Conservation (phyloP, 1,284 basidiomycete species). For the Taiwanofungus camphoratus region DNA sequence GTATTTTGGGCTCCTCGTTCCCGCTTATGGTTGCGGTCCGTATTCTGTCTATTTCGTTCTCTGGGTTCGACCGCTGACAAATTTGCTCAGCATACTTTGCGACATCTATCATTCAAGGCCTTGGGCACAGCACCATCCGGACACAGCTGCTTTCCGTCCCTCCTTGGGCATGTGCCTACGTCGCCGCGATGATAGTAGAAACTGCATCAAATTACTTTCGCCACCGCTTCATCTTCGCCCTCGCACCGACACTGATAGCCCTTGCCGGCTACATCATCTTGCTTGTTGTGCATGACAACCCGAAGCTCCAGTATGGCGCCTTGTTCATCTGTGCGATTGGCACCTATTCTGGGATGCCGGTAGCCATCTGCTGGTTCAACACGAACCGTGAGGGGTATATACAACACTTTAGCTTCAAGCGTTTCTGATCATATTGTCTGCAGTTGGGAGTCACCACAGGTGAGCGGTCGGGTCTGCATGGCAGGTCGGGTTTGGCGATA, state of each 20-base stretch:
- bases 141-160: conserved; percentile 52
- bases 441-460: conserved; percentile 26
- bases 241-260: conserved; percentile 19
- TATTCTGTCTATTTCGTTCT: too few relatives aligned
- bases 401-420: too few relatives aligned
- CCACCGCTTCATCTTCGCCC: conserved; percentile 25
- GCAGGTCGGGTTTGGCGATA: conserved; percentile 28
- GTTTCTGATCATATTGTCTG: too few relatives aligned
- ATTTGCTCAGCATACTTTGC: conserved; percentile 24
- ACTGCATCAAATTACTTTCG: conserved; percentile 21
- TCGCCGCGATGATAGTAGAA: conserved; percentile 26
- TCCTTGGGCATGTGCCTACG: conserved; percentile 34
- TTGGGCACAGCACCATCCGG: conserved; percentile 38
- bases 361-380: conserved; percentile 30
- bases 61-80: too few relatives aligned
- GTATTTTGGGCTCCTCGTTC: conserved; percentile 29
- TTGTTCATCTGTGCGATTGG: conserved; percentile 28
- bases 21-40: conserved; percentile 27
- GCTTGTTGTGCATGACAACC: conserved; percentile 24
- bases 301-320: conserved; percentile 26
- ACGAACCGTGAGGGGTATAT: conserved; percentile 24
- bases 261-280: conserved; percentile 27
- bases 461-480: conserved; percentile 25
- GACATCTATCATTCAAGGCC: conserved; percentile 30
- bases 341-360: conserved; percentile 27